Base-by-base conservation (phyloP, 2,329 filamentous ascomycete species). In the Pestalotiopsis sp. region DNA sequence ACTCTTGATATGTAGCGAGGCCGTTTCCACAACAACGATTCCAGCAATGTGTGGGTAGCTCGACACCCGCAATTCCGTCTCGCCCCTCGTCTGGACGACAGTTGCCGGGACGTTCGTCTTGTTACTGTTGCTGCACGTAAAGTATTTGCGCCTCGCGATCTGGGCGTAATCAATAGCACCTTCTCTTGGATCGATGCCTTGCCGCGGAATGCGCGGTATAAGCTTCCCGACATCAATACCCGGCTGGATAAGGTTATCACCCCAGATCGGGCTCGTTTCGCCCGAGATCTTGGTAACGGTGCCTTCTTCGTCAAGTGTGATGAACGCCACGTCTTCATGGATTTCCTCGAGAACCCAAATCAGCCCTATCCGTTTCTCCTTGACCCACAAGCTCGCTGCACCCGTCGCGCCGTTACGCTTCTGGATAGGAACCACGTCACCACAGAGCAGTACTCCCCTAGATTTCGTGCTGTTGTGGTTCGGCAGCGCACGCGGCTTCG, bases 311-410 rank as follows among this genome's bases (percentile, higher is more conserved):
- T 97, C 93, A 23, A 97, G 86, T 12, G 85, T 87, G 58, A 99
- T 81, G 70, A 90, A 88, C 4, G 93, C 94, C 52, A 96, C 91
- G 78, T 99, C 95, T 80, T 99, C 96, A 67, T 95, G 93, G 70
- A 99, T 98, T 81, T 99, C 96, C 79, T 99, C 96, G 2, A 99
- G 83, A 9, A 99, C 96, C 96, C 96, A 99, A 70, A 99, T 98
- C 69, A 99, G 82, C 11, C 95, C 95, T 66, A 94, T 91, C 63
- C 92, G 89, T 81, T 99, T 99, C 80, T 99, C 96, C 83, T 99
- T 99, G 3, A 99, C 96, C 96, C 96, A 99, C 52, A 99, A 83
- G 80, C 95, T 98, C 49, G 96, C 96, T 68, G 96, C 95, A 2
- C 96, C 96, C 4, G 92, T 95, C 12, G 92, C 89, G 4, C 96